Evolutionary conservation across 2,329 filamentous ascomycete species (phyloP).

Genomic region (Septoria petroselini): DNA sequence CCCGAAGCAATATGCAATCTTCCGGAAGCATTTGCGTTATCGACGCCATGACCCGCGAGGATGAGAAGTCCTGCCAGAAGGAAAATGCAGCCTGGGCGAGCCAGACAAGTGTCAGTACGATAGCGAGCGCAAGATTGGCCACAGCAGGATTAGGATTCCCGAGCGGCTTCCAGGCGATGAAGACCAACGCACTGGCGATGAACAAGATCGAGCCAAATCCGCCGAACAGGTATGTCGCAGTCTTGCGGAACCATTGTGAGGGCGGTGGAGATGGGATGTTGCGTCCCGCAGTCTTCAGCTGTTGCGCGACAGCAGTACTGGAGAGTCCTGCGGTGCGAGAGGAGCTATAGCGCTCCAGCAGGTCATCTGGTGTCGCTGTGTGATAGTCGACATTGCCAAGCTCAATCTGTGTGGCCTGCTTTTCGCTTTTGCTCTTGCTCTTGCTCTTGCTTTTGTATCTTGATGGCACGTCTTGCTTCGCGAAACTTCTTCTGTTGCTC

Average conservation of each 20-base stretch:
- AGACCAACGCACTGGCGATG: slow-evolving; percentile 66
- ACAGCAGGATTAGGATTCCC: slow-evolving; percentile 50
- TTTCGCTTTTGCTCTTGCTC: slow-evolving; percentile 31
- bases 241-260: slow-evolving; percentile 56
- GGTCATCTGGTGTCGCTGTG: slow-evolving; percentile 55
- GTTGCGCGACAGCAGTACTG: slow-evolving; percentile 53
- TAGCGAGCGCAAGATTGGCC: slow-evolving; percentile 70
- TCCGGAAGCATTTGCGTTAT: slow-evolving; percentile 80
- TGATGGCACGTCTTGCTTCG: slow-evolving; percentile 25
- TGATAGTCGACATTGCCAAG: slow-evolving; percentile 63
- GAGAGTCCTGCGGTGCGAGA: slow-evolving; percentile 60
- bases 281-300: slow-evolving; percentile 59
- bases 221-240: slow-evolving; percentile 70
- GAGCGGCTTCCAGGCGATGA: slow-evolving; percentile 72
- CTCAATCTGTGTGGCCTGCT: slow-evolving; percentile 23
- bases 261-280: slow-evolving; percentile 66
- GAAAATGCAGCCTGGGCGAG: slow-evolving; percentile 50
- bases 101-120: slow-evolving; percentile 71
- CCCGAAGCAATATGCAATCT: slow-evolving; percentile 62
- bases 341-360: slow-evolving; percentile 58
- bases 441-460: slow-evolving; percentile 33
- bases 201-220: slow-evolving; percentile 73
- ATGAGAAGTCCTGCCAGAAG: slow-evolving; percentile 71
- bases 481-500: slow-evolving; percentile 30
- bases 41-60: slow-evolving; percentile 71